Base-by-base conservation (phyloP, 2,329 filamentous ascomycete genomes). In the Alternaria hordeiaustralica region DNA sequence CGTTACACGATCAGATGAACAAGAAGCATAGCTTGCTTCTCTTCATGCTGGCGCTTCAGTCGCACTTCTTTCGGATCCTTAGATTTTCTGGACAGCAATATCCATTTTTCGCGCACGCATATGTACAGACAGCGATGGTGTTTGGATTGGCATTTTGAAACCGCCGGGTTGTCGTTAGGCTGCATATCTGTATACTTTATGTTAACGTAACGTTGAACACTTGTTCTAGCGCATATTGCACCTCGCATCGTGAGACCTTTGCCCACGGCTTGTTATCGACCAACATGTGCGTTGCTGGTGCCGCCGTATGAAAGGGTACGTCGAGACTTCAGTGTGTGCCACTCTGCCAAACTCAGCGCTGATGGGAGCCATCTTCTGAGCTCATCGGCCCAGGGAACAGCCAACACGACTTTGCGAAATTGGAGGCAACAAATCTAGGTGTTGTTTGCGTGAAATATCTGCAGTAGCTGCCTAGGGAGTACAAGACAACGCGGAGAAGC, bases 21-120 rank as follows among this genome's bases (percentile, higher is more conserved):
- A 45, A 53, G 55, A 58, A 6, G 33, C 56, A 33, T 65, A 65
- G 54, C 15, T n/a, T 49, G 30, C 18, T 23, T 33, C 44, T 43
- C 57, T 36, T 28, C 58, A 60, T 18, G 26, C n/a, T 21, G 49
- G 44, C 56, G 44, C 30, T 50, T 54, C 28, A 15, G 18, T 44
- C 21, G 21, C 43, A 30, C 20, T 13, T 21, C 11, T 55, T 28
- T 43, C 50, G 5, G 44, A n/a, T 50, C 18, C 20, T 44, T 55
- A 60, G 26, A 63, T 54, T 49, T 15, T 57, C 20, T 23, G 55
- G 44, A 44, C 28, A 13, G 20, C n/a, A 9, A 45, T 25, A 25
- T 56, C 25, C 43, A 25, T 18, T 21, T 33, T 58, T 50, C 23
- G 11, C 21, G 20, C 28, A 46, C 20, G 21, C 44, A 58, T 49